Evolutionary conservation across 2,329 filamentous ascomycete genomes (phyloP).

Genomic region (Fusarium nelsonii): DNA sequence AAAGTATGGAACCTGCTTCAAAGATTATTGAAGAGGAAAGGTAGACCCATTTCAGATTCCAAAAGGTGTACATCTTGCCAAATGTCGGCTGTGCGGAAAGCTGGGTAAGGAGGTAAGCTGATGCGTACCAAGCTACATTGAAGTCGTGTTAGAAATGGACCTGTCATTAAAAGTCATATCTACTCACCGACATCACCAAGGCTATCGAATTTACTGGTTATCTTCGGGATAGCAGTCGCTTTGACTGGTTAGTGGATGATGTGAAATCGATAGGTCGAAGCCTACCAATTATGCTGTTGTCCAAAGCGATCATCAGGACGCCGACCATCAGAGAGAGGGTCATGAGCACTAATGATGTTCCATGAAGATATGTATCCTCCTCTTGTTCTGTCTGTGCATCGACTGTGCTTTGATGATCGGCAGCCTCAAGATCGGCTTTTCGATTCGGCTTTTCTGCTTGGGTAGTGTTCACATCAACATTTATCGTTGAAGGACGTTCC

Average conservation of each 20-base stretch:
- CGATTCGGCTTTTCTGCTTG: background rate
- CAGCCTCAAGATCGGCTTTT: background rate
- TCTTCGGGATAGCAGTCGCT: slow-evolving; percentile 47
- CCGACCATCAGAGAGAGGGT: slow-evolving; percentile 37
- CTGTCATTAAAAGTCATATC: rapidly evolving
- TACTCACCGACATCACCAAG: slow-evolving; percentile 48
- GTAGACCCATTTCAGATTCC: slow-evolving; percentile 51
- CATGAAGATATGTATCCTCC: slow-evolving; percentile 29
- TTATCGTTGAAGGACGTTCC: rapidly evolving
- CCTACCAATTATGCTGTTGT: slow-evolving; percentile 43
- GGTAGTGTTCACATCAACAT: rapidly evolving
- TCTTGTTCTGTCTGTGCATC: background rate
- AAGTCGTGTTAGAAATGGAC: rapidly evolving
- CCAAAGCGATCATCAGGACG: slow-evolving; percentile 39
- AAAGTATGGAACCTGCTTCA: slow-evolving; percentile 47
- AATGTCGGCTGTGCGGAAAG: slow-evolving; percentile 47
- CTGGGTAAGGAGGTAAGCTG: slow-evolving; percentile 46
- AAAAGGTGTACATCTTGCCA: slow-evolving; percentile 52
- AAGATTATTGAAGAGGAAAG: slow-evolving; percentile 43
- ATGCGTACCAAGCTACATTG: slow-evolving; percentile 50
- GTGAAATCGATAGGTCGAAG: rapidly evolving
- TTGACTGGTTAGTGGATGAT: background rate
- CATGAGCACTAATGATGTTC: slow-evolving; percentile 28
- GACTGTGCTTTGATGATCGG: background rate
- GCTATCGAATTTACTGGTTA: slow-evolving; percentile 51